Base-by-base conservation (phyloP, 1,284 basidiomycete genomes). In the Austropuccinia psidii region DNA sequence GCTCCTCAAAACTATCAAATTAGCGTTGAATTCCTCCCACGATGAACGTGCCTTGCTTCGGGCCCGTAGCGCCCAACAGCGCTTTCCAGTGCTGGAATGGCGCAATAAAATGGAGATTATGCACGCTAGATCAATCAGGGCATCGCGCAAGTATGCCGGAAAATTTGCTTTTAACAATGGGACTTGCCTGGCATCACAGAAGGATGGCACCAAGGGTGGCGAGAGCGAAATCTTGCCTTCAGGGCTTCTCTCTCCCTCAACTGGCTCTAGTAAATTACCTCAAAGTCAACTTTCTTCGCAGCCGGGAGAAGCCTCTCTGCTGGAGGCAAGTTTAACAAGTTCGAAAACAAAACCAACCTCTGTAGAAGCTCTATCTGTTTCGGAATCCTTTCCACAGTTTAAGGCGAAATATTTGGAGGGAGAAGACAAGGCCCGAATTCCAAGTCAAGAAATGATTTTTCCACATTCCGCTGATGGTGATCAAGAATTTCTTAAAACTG, bases 21-120 rank as follows among this genome's bases (percentile, higher is more conserved):
- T 93, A 83, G 92, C 92, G 3, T 83, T 94, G 77, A 94, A 90
- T 81, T 93, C 91, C 7, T 87, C 89, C 0, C 86, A 90, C 77
- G 89, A 94, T 81, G 91, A 94, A 77, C 89, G 92, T 76, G 91
- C 92, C 8, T 87, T 95, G 78, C 85, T 95, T 17, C 89, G 91
- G 79, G 92, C 92, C 50, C 87, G 92, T 60, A 94, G 91, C 35
- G 91, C 91, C 27, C 86, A 94, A 5, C 92, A 94, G 79, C 90
- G 92, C 79, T 95, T 95, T 89, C 92, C 92, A 5, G 92, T 95
- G 75, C 90, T 95, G 45, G 91, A 94, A 82, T 94, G 92, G 92
- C 89, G 92, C 79, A 91, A 94, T 80, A 87, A 90, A 64, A 90
- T 89, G 83, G 92, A 95, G 82, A 91, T 94, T 81, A 91, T 94